Evolutionary conservation across 225 moss, liverwort and hornwort species (phyloP), one percentile per base, ranked within the genome.

Genomic region (Polytrichum commune): DNA sequence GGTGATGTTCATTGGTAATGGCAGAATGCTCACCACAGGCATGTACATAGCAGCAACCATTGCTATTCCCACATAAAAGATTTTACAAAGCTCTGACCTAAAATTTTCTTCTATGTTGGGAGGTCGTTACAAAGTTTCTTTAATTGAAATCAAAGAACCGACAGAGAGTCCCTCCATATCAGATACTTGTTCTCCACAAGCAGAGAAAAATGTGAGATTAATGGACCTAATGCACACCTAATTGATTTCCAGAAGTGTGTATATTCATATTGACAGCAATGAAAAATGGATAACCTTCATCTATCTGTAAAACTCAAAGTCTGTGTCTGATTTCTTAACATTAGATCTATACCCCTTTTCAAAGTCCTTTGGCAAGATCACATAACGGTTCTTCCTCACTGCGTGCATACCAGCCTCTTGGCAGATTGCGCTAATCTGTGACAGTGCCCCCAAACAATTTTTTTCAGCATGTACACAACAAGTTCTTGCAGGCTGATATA

Each of bases 371-470:
- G 96, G 96, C 73, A 96, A 86, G 60, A 96, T 93, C 33, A 96
- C 90, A 55, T 96, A 93, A 13, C 96, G 93, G 79, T 93, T 96
- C 77, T 96, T 96, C 32, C 93, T 86, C 6, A 96, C 93, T 46
- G 93, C 96, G 68, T 96, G 96, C 96, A 96, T 93, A 67, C 96
- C 93, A 77, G 96, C 93, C 76, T 96, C 93, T 78, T 96, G 96
- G 79, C 96, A 96, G 23, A 93, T 96, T 2, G 96, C 96, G 46
- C 88, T 69, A 73, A 96, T 93, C 96, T 96, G 93, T 77, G 27
- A 70, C 67, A 61, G 25, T 23, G 35, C 29, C 60, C 29, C 19
- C 18, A 29, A 19, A 60, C 58, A 60, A 27, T 54, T 5, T 19
- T 29, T 33, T 20, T 28, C 8, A 73, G 30, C 29, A 58, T 20